Evolutionary conservation across 345 rosid genomes (phyloP).

Genomic region (Moringa oleifera): DNA sequence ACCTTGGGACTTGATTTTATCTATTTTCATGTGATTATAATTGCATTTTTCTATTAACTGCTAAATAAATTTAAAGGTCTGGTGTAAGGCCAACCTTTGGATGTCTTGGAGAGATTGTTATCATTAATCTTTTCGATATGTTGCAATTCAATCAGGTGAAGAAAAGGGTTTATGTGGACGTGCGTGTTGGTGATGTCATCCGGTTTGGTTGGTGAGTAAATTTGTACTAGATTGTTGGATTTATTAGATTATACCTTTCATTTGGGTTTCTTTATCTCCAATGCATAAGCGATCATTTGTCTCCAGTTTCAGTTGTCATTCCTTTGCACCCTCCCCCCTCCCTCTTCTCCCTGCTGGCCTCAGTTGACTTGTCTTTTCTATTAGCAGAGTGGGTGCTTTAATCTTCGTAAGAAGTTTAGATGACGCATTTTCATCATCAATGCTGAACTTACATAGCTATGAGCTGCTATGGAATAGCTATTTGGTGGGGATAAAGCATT

Average conservation of each 20-base stretch:
- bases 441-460: too few species aligned
- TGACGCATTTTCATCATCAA: too few species aligned
- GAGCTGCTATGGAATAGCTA: neutral
- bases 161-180: conserved; percentile 54
- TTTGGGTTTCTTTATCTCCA: too few species aligned
- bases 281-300: too few species aligned
- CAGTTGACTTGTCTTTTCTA: too few species aligned
- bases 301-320: too few species aligned
- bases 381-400: too few species aligned
- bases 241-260: too few species aligned
- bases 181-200: conserved; percentile 85
- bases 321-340: too few species aligned
- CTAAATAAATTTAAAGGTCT: neutral
- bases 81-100: neutral
- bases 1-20: neutral
- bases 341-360: too few species aligned
- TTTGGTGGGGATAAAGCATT: neutral
- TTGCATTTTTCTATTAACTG: neutral
- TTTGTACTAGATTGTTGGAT: neutral
- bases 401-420: too few species aligned
- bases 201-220: conserved; percentile 86
- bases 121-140: conserved; percentile 6
- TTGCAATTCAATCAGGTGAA: conserved; percentile 45
- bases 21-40: neutral
- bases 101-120: neutral